Base-by-base conservation (phyloP, 2,329 filamentous ascomycete genomes). In the Diplodia mutila region DNA sequence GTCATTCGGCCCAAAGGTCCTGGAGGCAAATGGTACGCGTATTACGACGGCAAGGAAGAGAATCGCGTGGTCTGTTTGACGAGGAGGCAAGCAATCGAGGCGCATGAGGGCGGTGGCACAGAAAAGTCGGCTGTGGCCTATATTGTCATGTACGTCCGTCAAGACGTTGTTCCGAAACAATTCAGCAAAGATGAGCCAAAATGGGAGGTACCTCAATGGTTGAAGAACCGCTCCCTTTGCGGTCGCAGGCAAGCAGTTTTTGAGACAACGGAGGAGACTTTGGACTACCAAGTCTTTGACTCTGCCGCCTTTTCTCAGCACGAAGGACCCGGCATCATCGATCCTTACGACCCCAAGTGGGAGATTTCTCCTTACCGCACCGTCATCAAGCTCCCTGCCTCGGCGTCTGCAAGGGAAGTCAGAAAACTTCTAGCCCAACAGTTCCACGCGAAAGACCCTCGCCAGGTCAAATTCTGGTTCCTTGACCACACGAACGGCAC, bases 11-110 rank as follows among this genome's bases (percentile, higher is more conserved):
- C 87, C 0, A 81, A 81, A 53, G 86, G 87, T 2, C 83, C 83
- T 6, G 83, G 81, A 11, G 81, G 82, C 9, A 84, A 82, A 54
- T 90, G 87, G 87, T 84, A 89, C 66, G 83, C 82, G 39, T 89
- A 88, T 70, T 83, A 86, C 37, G 85, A 86, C 70, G 82, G 81
- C 54, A 77, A 77, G 66, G 82, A 84, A 34, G 84, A 85, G 37
- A 85, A 86, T 67, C 81, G 82, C 61, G 86, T 89, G 37, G 82
- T 82, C 63, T 85, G 85, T 53, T 75, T 88, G 68, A 89, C 87
- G 0, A 81, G 81, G 46, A 85, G 85, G 70, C 83, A 85, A 68
- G 86, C 86, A 18, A 73, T 86, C 27, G 80, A 82, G 18, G 77
- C 76, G 6, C 85, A 86, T 65, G 81, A 86, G 70, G 86, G 85